Base-by-base conservation (phyloP, 1,284 basidiomycete genomes). In the Irpex sp. region DNA sequence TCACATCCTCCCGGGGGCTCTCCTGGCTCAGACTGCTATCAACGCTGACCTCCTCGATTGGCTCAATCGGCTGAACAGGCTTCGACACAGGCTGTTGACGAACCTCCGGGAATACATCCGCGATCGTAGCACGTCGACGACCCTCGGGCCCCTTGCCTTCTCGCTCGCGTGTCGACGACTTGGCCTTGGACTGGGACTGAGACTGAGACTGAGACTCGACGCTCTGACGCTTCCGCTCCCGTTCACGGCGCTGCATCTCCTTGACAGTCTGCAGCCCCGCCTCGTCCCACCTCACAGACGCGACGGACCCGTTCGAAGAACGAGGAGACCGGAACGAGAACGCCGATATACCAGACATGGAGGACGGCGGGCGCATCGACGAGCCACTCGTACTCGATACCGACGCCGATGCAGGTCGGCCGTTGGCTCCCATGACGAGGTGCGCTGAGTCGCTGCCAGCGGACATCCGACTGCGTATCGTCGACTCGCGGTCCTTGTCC, bases 201-300 rank as follows among this genome's bases (percentile, higher is more conserved):
- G 21, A n/a, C 54, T n/a, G n/a, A n/a, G n/a, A n/a, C n/a, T 28
- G 35, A 52, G 56, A 47, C 6, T 60, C 61, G 57, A 65, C 62
- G 52, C 59, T 67, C 68, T 66, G 63, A 39, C 66, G 66, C 18
- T 60, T 57, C 19, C 61, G 62, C 39, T 72, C 72, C 61, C 80
- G 73, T 64, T 84, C 83, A 67, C 74, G 75, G 66, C 75, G 77
- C 65, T 82, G 77, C 64, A 72, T 70, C 71, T 84, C 83, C 64
- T 78, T 81, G 4, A 80, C 81, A 1, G 79, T 83, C 67, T 82
- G 76, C 52, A 88, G 65, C 0, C 81, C 80, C 2, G 78, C 80
- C 67, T 90, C 89, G 64, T 88, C 86, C 88, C 88, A 90, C 54
- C 77, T 73, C 5, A 90, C 80, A 47, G 77, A 77, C 16, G 75